Evolutionary conservation across 1,284 basidiomycete genomes (phyloP), one percentile per base, ranked within the genome.

Genomic region (Pseudozyma hubeiensis): DNA sequence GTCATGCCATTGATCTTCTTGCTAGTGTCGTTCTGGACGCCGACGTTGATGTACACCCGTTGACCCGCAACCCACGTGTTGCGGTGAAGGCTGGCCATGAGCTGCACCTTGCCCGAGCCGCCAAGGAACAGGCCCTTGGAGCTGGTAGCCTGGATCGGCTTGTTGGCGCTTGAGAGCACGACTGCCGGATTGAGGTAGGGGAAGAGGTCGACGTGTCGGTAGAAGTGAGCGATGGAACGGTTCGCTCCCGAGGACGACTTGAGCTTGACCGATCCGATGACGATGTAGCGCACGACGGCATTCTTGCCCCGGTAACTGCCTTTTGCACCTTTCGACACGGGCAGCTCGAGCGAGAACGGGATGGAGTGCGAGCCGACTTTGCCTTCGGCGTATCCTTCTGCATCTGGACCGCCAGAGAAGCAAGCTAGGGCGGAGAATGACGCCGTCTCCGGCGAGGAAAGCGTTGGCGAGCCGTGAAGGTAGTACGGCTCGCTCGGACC

Each of bases 191-290:
- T 89, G 30, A 94, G 86, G 54, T 90, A 90, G 0, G 94, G 94
- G 88, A 91, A 93, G 33, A 97, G 86, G 55, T 91, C 89, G 79
- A 93, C 90, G 40, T 91, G 87, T 3, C 94, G 90, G 85, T 96
- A 97, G 83, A 97, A 96, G 84, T 97, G 94, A 0, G 94, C 92
- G 49, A 97, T 91, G 6, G 92, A 93, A 8, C 90, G 88, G 50
- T 80, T 73, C 16, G 53, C 53, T 5, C 79, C 79, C 3, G 64
- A 68, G 30, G 89, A 88, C 59, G 93, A 90, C 83, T 92, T 92
- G 53, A 97, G 89, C 85, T 92, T 92, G 83, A 94, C 87, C 3
- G 92, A 93, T 3, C 89, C 89, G 85, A 96, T 92, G 3, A 90
- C 90, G 57, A 97, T 92, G 84, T 96, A 96, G 52, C 90, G 89